Conservation (phyloP, 177 flowering plant genomes). For the Vitis hybrid region DNA sequence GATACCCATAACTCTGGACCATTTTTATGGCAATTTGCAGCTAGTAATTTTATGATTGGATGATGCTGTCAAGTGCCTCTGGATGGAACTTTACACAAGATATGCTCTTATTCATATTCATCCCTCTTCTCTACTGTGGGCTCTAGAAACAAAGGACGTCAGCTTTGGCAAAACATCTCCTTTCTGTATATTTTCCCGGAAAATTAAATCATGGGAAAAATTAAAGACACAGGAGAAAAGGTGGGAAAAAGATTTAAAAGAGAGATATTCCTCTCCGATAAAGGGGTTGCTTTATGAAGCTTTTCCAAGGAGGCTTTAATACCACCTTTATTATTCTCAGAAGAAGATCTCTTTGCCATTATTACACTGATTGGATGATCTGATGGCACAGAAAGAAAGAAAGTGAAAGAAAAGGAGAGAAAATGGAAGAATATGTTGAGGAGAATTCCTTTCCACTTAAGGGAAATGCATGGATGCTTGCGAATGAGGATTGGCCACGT, state of each 20-base stretch:
- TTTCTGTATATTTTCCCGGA: background rate
- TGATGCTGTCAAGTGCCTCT: too few species aligned
- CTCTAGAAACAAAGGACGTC: slow-evolving; percentile 6
- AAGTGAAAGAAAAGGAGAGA: background rate
- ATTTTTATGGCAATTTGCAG: too few species aligned
- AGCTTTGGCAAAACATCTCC: background rate
- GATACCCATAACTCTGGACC: too few species aligned
- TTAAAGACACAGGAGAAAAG: background rate
- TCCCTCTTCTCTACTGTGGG: background rate
- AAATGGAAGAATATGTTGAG: slow-evolving; percentile 4
- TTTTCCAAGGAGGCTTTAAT: slow-evolving; percentile 6
- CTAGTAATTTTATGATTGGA: too few species aligned
- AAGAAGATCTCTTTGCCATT: slow-evolving; percentile 12
- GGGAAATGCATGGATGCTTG: background rate
- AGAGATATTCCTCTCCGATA: slow-evolving; percentile 9
- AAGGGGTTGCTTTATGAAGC: slow-evolving; percentile 9
- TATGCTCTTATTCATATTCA: background rate
- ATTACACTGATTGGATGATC: slow-evolving; percentile 12
- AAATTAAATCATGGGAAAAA: background rate
- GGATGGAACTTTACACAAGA: too few species aligned
- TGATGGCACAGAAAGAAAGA: slow-evolving; percentile 19
- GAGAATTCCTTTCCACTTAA: slow-evolving; percentile 1
- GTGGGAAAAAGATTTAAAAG: background rate
- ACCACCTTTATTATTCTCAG: slow-evolving; percentile 14
- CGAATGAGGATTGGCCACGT: slow-evolving; percentile 4